Evolutionary conservation across 129 eudicot species (phyloP), one percentile per base, ranked within the genome.

Genomic region (Flaveria ramosissima): DNA sequence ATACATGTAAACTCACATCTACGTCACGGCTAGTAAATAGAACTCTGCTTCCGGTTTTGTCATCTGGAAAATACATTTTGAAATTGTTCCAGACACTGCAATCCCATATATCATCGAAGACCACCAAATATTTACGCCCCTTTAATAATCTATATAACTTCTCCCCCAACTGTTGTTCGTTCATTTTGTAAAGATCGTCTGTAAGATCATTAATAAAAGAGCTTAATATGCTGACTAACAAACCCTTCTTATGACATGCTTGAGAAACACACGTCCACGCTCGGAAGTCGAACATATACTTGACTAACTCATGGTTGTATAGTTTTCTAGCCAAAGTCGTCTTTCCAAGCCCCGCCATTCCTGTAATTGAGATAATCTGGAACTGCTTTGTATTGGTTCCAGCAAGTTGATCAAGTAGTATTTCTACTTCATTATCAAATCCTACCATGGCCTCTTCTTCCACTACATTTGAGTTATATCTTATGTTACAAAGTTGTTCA

Each of bases 231-330:
- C 39, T 12, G 14, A 57, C 13, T 61, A 81, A 46, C 51, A 75
- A 9, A 36, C 60, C 68, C 21, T 39, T 81, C 81, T 68, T 68
- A 70, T 81, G n/a, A n/a, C n/a, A 21, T n/a, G 10, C 59, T 61
- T 81, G 77, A 9, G 77, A 67, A 68, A 81, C 76, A 81, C 45
- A 23, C 11, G 53, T 50, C 84, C 84, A 75, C 11, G 77, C 77
- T 36, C 84, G 84, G 57, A 81, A 45, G 23, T 81, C 72, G 9
- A 81, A 81, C 17, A 19, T 42, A 26, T 57, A 68, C 39, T 66
- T 42, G 15, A 75, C 41, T n/a, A 74, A 21, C 9, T 75, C 77
- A 75, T 75, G 55, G 14, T 0, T 75, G 65, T 67, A 81, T 42
- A 75, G 26, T 30, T 70, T 45, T 69, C 59, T 39, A 43, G 72